These are phyloP conservation scores for Pythium myriotylum DNA, from an alignment of 352 stramenopile species.

Conservation along the genomic window DNA sequence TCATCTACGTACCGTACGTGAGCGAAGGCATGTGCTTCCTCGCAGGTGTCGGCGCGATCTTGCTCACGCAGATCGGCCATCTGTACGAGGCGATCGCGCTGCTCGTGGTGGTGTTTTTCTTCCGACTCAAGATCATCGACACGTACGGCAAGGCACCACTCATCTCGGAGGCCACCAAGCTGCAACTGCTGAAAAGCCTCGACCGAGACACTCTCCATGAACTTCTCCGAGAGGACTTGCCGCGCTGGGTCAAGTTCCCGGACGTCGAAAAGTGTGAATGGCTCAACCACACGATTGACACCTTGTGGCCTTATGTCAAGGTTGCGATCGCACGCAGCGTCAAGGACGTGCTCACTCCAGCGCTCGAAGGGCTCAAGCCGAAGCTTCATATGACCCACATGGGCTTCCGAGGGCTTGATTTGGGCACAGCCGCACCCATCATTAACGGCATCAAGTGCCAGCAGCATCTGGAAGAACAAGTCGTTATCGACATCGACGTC, in stretches of 20 bases:
- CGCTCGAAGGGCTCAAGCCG: slow-evolving; percentile 38
- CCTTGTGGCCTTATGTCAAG: slow-evolving; percentile 54
- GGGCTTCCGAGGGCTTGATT: slow-evolving; percentile 41
- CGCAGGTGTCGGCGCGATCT: slow-evolving; percentile 28
- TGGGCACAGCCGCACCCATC: slow-evolving; percentile 42
- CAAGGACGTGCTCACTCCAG: slow-evolving; percentile 39
- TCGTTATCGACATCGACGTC: slow-evolving; percentile 48
- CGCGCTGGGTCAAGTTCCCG: slow-evolving; percentile 49
- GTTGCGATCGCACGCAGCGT: slow-evolving; percentile 40
- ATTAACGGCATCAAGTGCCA: slow-evolving; percentile 51
- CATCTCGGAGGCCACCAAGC: slow-evolving; percentile 39
- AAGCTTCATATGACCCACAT: slow-evolving; percentile 50
- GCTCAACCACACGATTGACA: slow-evolving; percentile 45
- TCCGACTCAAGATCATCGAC: slow-evolving; percentile 41
- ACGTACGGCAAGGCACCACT: slow-evolving; percentile 30
- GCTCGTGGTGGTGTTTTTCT: slow-evolving; percentile 37
- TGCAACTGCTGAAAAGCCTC: slow-evolving; percentile 41
- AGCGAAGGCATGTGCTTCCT: slow-evolving; percentile 37
- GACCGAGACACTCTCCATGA: slow-evolving; percentile 44
- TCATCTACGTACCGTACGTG: slow-evolving; percentile 38
- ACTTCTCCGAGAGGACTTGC: slow-evolving; percentile 44
- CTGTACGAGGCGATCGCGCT: slow-evolving; percentile 27
- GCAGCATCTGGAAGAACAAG: slow-evolving; percentile 44
- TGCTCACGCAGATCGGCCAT: slow-evolving; percentile 24
- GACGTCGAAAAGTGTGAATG: slow-evolving; percentile 55